Conservation (phyloP, 2,329 filamentous ascomycete genomes). For the Diaporthe batatas region DNA sequence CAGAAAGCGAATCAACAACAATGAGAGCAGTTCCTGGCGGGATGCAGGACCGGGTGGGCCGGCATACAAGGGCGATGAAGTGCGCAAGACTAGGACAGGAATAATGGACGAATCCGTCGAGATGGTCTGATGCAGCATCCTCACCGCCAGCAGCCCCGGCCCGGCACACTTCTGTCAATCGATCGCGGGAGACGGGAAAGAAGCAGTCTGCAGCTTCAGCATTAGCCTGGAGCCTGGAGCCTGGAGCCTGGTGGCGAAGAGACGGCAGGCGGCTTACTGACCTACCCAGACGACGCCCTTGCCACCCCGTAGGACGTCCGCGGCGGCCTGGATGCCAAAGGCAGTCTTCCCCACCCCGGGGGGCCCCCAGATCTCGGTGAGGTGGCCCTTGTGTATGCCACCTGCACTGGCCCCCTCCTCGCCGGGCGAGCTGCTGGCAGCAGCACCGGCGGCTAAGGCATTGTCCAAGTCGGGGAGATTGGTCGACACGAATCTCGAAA, state of each 20-base stretch:
- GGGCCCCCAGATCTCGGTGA: constrained; percentile 90
- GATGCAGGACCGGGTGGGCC: constrained; percentile 74
- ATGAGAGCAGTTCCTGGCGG: constrained; percentile 75
- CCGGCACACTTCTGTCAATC: constrained; percentile 51
- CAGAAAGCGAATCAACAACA: constrained; percentile 83
- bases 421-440: constrained; percentile 39
- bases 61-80: constrained; percentile 79
- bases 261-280: constrained; percentile 58
- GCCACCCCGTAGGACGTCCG: constrained; percentile 71
- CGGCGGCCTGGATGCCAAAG: constrained; percentile 79
- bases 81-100: constrained; percentile 74
- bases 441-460: constrained; percentile 54
- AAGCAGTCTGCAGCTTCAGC: constrained; percentile 59
- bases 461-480: constrained; percentile 67
- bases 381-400: constrained; percentile 80
- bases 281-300: constrained; percentile 85
- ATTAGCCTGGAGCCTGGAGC: constrained; percentile 29
- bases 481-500: constrained; percentile 67
- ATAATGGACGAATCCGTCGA: constrained; percentile 61
- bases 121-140: constrained; percentile 41
- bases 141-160: constrained; percentile 27
- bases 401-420: constrained; percentile 49
- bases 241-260: constrained; percentile 26
- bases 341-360: constrained; percentile 88
- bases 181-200: constrained; percentile 56